These are phyloP conservation scores for Saccharomycopsis schoenii DNA, from an alignment of 805 yeast species.

Conservation along the genomic window DNA sequence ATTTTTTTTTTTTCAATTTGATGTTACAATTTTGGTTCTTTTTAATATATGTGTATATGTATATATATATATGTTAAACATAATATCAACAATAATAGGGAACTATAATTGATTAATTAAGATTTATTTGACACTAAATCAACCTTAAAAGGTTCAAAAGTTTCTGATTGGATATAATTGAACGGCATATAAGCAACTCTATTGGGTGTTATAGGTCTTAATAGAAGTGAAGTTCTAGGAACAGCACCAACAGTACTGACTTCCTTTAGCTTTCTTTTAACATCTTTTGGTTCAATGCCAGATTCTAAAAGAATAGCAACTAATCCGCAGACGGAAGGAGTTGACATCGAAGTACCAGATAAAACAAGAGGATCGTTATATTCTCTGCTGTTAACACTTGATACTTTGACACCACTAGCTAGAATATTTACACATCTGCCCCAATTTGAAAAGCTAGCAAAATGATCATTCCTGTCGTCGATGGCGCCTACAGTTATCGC, in stretches of 20 bases:
- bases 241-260: constrained; percentile 40
- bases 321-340: constrained; percentile 66
- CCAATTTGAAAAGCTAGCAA: constrained; percentile 84
- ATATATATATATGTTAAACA: background rate
- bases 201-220: constrained; percentile 53
- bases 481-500: constrained; percentile 85
- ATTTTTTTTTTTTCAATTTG: background rate
- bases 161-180: background rate
- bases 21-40: background rate
- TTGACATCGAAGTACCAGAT: constrained; percentile 78
- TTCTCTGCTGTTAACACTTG: constrained; percentile 18
- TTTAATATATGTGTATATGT: background rate
- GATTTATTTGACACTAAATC: background rate
- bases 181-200: constrained; percentile 29
- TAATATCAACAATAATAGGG: background rate
- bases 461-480: constrained; percentile 57
- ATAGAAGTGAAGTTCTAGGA: constrained; percentile 33
- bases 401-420: constrained; percentile 69
- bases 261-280: constrained; percentile 34
- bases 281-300: constrained; percentile 36
- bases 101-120: background rate
- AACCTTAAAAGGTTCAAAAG: background rate
- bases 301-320: constrained; percentile 44
- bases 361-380: constrained; percentile 27
- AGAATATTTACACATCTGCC: constrained; percentile 84